phyloP scores from a whole-genome alignment of 176 grass and related monocot species.

The Zizania latifolia region DNA sequence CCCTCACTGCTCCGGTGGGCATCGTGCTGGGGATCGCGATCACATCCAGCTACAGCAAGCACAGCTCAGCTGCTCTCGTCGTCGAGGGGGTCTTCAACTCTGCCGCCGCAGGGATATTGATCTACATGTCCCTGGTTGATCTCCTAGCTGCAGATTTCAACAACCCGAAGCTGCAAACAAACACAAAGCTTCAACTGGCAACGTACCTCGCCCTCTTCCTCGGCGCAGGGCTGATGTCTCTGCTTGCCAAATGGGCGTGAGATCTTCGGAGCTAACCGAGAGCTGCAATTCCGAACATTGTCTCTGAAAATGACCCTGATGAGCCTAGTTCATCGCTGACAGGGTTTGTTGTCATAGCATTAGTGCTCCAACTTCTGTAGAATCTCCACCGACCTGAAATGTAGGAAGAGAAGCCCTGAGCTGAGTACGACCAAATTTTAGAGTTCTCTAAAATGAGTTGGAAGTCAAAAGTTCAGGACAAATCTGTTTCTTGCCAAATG shows the following conservation, averaged over 20 bases:
- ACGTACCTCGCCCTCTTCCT: slow-evolving; percentile 55
- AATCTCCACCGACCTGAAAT: slow-evolving; percentile 10
- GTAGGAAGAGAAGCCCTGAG: neutral
- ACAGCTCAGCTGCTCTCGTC: slow-evolving; percentile 50
- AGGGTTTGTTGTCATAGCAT: neutral
- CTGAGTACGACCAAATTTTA: neutral
- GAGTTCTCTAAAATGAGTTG: slow-evolving; percentile 1
- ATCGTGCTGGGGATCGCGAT: slow-evolving; percentile 61
- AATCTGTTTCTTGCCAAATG: neutral
- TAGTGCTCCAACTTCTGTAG: slow-evolving; percentile 8
- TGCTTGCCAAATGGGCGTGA: slow-evolving; percentile 81
- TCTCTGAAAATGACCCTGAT: neutral
- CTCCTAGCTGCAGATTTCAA: slow-evolving; percentile 82
- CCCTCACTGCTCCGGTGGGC: slow-evolving; percentile 67
- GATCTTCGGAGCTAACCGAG: neutral
- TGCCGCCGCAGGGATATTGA: slow-evolving; percentile 65
- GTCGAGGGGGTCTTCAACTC: slow-evolving; percentile 76
- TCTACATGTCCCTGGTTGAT: slow-evolving; percentile 94
- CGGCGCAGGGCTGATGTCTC: slow-evolving; percentile 68
- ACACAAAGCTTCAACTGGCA: slow-evolving; percentile 59
- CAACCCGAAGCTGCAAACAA: slow-evolving; percentile 70
- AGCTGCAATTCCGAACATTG: slow-evolving; percentile 3
- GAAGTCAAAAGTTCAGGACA: slow-evolving; percentile 8
- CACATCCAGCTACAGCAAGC: slow-evolving; percentile 62
- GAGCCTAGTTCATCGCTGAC: neutral